A percentile compares a stretch with the other conserved stretches of the same genome.
These are phyloP conservation scores for Boletellus ananas DNA, from an alignment of 768 basidiomycete genomes.

Conservation along the genomic window DNA sequence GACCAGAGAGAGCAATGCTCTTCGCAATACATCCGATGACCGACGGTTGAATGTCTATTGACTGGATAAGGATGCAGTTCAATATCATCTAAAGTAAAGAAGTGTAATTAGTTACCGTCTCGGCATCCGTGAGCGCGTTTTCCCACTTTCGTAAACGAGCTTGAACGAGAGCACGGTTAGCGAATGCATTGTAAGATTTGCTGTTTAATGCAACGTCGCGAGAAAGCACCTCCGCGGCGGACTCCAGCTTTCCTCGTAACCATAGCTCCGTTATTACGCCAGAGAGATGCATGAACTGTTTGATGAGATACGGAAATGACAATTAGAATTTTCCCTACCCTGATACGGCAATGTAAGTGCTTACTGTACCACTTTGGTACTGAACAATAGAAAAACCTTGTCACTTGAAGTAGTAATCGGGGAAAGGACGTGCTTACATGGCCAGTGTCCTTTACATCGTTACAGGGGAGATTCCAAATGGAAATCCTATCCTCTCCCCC, in stretches of 20 bases:
- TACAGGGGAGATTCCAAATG: slow-evolving; percentile 8
- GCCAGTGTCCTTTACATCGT: not conserved
- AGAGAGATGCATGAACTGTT: slow-evolving; percentile 12
- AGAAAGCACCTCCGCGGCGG: slow-evolving; percentile 5
- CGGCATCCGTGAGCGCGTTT: slow-evolving; percentile 6
- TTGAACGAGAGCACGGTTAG: slow-evolving; percentile 12
- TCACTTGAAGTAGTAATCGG: not conserved
- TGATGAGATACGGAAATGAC: not conserved
- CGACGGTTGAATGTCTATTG: slow-evolving; percentile 6
- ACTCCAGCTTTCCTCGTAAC: slow-evolving; percentile 1
- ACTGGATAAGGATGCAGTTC: not conserved
- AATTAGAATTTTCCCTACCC: not conserved
- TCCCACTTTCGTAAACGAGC: slow-evolving; percentile 6
- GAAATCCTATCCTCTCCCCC: slow-evolving; percentile 13
- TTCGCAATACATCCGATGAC: slow-evolving; percentile 16
- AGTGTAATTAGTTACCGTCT: slow-evolving; percentile 4
- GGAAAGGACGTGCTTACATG: slow-evolving; percentile 1
- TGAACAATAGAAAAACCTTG: not conserved
- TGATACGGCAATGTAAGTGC: not conserved
- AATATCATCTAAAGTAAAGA: not conserved
- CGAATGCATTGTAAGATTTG: not conserved
- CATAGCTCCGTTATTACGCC: not conserved
- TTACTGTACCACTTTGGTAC: slow-evolving; percentile 1
- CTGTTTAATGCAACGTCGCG: slow-evolving; percentile 6
- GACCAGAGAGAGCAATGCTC: slow-evolving; percentile 12